A percentile compares a stretch with the other conserved stretches of the same genome.
phyloP scores from a whole-genome alignment of 1,284 basidiomycete species.

The Ustilago sp. region DNA sequence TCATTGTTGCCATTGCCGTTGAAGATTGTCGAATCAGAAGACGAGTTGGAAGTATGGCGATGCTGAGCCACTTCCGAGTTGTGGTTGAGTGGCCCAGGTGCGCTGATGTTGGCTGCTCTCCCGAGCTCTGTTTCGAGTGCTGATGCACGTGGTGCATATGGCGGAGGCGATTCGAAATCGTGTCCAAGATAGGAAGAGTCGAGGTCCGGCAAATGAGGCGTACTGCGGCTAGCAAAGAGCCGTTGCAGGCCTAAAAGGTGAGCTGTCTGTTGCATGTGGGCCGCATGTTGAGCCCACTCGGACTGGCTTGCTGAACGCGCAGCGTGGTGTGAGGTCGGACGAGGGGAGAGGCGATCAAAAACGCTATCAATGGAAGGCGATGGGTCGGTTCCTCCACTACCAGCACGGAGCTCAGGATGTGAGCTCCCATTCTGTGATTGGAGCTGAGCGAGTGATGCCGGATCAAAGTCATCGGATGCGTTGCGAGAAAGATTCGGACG shows the following conservation, averaged over 20 bases:
- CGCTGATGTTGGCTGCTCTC: conserved; percentile 23
- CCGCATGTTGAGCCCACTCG: conserved; percentile 69
- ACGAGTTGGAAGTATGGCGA: conserved; percentile 8
- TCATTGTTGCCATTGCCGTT: conserved; percentile 5
- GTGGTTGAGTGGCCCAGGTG: neutral
- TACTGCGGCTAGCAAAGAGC: conserved; percentile 46
- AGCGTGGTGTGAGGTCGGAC: conserved; percentile 90
- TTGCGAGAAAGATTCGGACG: conserved; percentile 22
- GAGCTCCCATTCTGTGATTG: conserved; percentile 33
- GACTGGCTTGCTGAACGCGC: conserved; percentile 94
- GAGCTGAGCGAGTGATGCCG: conserved; percentile 31
- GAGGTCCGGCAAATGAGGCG: conserved; percentile 46
- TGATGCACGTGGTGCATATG: conserved; percentile 42
- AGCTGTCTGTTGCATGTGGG: conserved; percentile 46
- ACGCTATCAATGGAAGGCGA: conserved; percentile 69
- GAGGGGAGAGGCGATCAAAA: conserved; percentile 92
- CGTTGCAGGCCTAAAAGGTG: conserved; percentile 45
- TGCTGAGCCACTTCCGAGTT: neutral
- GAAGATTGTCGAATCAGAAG: conserved; percentile 16
- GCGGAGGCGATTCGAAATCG: conserved; percentile 49
- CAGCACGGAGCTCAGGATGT: conserved; percentile 35
- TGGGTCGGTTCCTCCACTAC: neutral
- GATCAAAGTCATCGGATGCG: conserved; percentile 47
- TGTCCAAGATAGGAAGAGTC: conserved; percentile 36
- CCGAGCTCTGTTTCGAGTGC: conserved; percentile 42